Evolutionary conservation across 768 basidiomycete genomes (phyloP).

Genomic region (Galerina sulciceps): DNA sequence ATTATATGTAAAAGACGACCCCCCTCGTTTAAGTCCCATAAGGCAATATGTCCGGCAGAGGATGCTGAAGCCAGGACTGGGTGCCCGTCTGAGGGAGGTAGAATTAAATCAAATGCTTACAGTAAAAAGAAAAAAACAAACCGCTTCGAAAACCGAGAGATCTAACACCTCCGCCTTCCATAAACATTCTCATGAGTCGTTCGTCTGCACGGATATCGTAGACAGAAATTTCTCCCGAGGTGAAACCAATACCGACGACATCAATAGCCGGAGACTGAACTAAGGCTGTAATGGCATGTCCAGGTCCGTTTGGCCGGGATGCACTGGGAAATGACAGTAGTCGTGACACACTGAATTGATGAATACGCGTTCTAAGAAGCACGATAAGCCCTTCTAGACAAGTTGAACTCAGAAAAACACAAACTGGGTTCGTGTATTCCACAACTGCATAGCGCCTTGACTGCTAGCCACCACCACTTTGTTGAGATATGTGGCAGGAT

Average conservation of each 20-base stretch:
- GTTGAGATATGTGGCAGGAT: slow-evolving; percentile 96
- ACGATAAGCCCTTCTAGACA: background rate
- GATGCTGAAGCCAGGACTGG: slow-evolving; percentile 89
- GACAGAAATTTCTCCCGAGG: slow-evolving; percentile 85
- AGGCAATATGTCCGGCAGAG: slow-evolving; percentile 83
- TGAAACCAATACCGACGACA: slow-evolving; percentile 91
- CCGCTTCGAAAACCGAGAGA: slow-evolving; percentile 88
- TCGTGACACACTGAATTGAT: slow-evolving; percentile 66
- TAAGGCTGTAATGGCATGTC: slow-evolving; percentile 70
- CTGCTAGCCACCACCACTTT: slow-evolving; percentile 87
- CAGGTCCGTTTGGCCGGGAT: slow-evolving; percentile 27
- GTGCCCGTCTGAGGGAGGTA: slow-evolving; percentile 67
- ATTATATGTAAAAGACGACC: slow-evolving; percentile 85
- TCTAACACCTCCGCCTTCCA: slow-evolving; percentile 84
- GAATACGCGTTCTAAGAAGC: slow-evolving; percentile 73
- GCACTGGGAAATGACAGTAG: slow-evolving; percentile 48
- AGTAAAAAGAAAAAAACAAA: slow-evolving; percentile 33
- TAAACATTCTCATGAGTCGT: slow-evolving; percentile 83
- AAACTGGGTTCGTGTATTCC: slow-evolving; percentile 88
- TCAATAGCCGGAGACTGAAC: slow-evolving; percentile 96
- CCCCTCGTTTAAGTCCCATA: slow-evolving; percentile 90
- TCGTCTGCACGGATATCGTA: slow-evolving; percentile 93
- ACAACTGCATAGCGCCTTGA: slow-evolving; percentile 86
- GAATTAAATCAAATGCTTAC: background rate
- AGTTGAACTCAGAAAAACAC: slow-evolving; percentile 3